A percentile compares a stretch with the other conserved stretches of the same genome.
Conservation (phyloP, 2,329 filamentous ascomycete species). For the Claviceps sp. region DNA sequence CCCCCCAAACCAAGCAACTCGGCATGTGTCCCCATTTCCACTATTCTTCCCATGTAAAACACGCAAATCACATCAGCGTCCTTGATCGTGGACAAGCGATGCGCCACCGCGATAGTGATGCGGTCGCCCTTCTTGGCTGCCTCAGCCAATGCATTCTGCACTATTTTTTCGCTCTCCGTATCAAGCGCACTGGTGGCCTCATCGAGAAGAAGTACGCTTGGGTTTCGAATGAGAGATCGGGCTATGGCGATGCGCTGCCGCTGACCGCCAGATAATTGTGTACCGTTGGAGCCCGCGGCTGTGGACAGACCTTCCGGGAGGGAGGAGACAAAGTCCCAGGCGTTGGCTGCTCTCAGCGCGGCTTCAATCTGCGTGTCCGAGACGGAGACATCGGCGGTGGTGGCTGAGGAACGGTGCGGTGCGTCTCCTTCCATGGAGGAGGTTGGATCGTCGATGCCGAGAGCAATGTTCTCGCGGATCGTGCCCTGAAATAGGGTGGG, state of each 20-base stretch:
- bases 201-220: conserved; percentile 85
- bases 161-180: conserved; percentile 86
- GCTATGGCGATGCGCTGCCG: conserved; percentile 11
- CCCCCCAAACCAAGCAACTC: conserved; percentile 36
- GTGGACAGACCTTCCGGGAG: conserved; percentile 89
- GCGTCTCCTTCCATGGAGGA: conserved; percentile 8
- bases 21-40: conserved; percentile 43
- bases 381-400: conserved; percentile 7
- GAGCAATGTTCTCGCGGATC: conserved; percentile 65
- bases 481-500: conserved; percentile 63
- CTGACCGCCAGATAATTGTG: conserved; percentile 8
- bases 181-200: conserved; percentile 88
- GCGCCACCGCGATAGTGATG: conserved; percentile 89
- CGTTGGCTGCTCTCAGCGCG: conserved; percentile 34
- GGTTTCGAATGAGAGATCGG: conserved; percentile 53
- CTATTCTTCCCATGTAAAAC: conserved; percentile 40
- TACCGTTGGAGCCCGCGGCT: conserved; percentile 53
- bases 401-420: conserved; percentile 9
- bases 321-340: conserved; percentile 49
- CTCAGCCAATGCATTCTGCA: conserved; percentile 69
- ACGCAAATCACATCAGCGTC: conserved; percentile 49
- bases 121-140: conserved; percentile 67
- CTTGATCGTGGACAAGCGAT: conserved; percentile 84
- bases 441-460: conserved; percentile 8
- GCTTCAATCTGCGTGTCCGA: conserved; percentile 25